Evolutionary conservation across 202 grass and related monocot species (phyloP).

Genomic region (Bolboschoenoplectus hybrid): DNA sequence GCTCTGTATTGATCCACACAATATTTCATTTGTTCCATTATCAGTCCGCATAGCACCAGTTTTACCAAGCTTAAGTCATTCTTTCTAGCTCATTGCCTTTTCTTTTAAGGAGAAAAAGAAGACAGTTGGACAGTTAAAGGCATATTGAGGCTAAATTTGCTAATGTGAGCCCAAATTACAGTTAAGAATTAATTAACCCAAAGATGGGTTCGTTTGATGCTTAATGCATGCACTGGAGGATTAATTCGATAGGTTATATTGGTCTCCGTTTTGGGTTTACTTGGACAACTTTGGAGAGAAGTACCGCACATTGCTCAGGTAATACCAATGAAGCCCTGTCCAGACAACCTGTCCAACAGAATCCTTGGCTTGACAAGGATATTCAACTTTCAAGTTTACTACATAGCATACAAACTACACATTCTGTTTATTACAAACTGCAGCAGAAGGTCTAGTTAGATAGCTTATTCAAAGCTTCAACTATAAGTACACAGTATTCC

Average conservation of each 20-base stretch:
- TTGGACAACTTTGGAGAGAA: background rate
- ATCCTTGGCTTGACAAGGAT: background rate
- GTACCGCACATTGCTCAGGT: background rate
- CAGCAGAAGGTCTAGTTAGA: background rate
- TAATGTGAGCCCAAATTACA: background rate
- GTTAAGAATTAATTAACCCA: background rate
- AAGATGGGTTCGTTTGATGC: background rate
- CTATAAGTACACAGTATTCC: background rate
- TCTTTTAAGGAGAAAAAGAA: background rate
- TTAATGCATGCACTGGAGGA: background rate
- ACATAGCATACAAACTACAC: background rate
- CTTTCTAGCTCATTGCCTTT: background rate
- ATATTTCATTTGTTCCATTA: background rate
- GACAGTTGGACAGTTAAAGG: background rate
- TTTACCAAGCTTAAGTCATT: background rate
- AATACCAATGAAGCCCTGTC: background rate
- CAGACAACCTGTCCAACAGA: background rate
- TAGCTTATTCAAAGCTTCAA: background rate
- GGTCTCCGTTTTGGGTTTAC: background rate
- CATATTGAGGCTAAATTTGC: background rate
- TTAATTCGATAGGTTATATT: background rate
- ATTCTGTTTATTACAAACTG: background rate
- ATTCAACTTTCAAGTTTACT: background rate
- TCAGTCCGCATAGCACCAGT: background rate
- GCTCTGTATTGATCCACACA: background rate